phyloP scores from a whole-genome alignment of 176 grass and related monocot genomes.

The Themeda triandra region DNA sequence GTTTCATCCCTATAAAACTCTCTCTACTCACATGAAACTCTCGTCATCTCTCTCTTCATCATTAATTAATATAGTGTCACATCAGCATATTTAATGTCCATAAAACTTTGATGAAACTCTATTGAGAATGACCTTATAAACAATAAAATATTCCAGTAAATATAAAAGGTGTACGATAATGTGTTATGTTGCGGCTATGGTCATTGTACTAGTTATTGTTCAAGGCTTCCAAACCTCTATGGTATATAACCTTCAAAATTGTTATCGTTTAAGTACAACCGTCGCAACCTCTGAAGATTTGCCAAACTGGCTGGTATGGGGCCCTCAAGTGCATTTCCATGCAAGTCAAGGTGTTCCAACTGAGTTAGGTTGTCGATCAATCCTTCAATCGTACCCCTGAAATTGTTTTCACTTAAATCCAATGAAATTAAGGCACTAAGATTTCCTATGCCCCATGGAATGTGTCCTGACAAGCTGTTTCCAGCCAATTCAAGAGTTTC shows the following conservation, averaged over 20 bases:
- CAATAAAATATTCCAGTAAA: too few species aligned
- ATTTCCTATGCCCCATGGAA: neutral
- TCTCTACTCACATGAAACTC: too few species aligned
- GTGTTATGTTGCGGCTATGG: neutral
- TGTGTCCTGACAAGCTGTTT: too few species aligned
- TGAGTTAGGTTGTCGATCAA: slow-evolving; percentile 25
- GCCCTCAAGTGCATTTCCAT: slow-evolving; percentile 19
- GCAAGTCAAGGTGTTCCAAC: slow-evolving; percentile 17
- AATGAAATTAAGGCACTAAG: neutral
- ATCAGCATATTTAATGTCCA: too few species aligned
- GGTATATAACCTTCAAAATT: slow-evolving; percentile 16
- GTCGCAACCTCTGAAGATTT: neutral
- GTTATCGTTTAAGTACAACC: slow-evolving; percentile 35
- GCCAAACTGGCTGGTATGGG: slow-evolving; percentile 17
- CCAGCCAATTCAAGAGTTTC: too few species aligned
- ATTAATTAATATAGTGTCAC: too few species aligned
- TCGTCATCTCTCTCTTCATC: too few species aligned
- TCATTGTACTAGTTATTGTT: neutral
- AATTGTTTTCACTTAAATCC: slow-evolving; percentile 13
- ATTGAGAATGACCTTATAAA: too few species aligned
- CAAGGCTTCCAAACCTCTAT: neutral
- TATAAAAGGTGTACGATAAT: too few species aligned
- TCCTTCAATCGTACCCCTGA: slow-evolving; percentile 35
- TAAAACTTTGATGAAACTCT: too few species aligned
- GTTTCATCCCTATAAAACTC: too few species aligned